A percentile compares a stretch with the other conserved stretches of the same genome.
phyloP scores from a whole-genome alignment of 2,329 filamentous ascomycete genomes.

The Sclerotinia borealis region DNA sequence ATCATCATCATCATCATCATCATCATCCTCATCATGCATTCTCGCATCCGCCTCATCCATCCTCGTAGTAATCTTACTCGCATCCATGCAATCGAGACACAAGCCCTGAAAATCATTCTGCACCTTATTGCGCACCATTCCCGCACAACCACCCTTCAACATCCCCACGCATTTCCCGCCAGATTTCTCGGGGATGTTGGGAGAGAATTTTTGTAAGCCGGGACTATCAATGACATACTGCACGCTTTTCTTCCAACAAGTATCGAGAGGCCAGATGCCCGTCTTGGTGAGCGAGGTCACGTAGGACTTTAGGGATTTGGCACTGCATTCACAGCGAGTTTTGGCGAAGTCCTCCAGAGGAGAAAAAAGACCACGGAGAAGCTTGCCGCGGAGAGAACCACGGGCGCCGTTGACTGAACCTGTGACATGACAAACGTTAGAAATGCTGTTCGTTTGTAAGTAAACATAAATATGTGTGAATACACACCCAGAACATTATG shows the following conservation, averaged over 20 bases:
- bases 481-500: background rate
- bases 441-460: too few species aligned
- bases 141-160: background rate
- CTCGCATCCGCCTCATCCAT: background rate
- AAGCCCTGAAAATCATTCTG: conserved; percentile 14
- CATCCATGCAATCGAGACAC: conserved; percentile 20
- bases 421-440: background rate
- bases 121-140: background rate
- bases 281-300: conserved; percentile 7
- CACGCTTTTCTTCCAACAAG: background rate
- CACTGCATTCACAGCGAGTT: conserved; percentile 1
- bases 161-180: conserved; percentile 1
- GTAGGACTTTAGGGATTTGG: conserved; percentile 10
- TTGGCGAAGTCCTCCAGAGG: background rate
- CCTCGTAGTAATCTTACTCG: background rate
- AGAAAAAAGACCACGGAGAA: conserved; percentile 10
- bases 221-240: background rate
- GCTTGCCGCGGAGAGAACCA: conserved; percentile 9
- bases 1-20: background rate
- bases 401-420: conserved; percentile 14
- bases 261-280: conserved; percentile 15
- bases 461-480: too few species aligned
- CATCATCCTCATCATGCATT: background rate
- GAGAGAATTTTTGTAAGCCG: conserved; percentile 1
- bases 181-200: background rate